These are phyloP conservation scores for Trametopsis cervina DNA, from an alignment of 768 basidiomycete genomes.

Conservation along the genomic window DNA sequence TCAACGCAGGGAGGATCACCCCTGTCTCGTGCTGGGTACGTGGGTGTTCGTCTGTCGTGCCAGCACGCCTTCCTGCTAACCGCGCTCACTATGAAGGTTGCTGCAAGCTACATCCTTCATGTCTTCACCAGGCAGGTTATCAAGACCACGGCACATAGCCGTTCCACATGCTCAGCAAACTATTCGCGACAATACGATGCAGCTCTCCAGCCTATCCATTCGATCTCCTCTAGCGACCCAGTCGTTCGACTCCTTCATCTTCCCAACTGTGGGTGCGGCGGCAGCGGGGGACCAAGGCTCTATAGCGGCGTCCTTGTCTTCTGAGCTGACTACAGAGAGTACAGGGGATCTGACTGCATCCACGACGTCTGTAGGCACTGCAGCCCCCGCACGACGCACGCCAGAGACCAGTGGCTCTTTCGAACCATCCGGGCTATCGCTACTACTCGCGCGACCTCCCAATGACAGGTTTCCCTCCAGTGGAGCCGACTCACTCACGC, in stretches of 20 bases:
- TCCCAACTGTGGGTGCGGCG: slow-evolving; percentile 21
- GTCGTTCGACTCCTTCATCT: slow-evolving; percentile 32
- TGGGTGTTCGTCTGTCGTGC: slow-evolving; percentile 1
- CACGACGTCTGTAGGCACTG: slow-evolving; percentile 14
- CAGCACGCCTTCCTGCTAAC: not conserved
- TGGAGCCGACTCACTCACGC: slow-evolving; percentile 8
- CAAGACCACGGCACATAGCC: slow-evolving; percentile 13
- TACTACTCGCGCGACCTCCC: slow-evolving; percentile 17
- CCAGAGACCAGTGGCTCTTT: slow-evolving; percentile 3
- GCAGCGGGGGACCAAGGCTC: not conserved
- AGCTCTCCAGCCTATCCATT: slow-evolving; percentile 45
- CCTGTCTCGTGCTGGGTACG: slow-evolving; percentile 25
- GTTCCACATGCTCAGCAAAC: slow-evolving; percentile 50
- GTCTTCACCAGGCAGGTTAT: slow-evolving; percentile 21
- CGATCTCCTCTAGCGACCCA: slow-evolving; percentile 17
- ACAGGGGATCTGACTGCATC: slow-evolving; percentile 17
- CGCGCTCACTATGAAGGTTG: slow-evolving; percentile 31
- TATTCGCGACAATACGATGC: slow-evolving; percentile 62
- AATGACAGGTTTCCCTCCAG: slow-evolving; percentile 4
- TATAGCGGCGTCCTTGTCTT: slow-evolving; percentile 12
- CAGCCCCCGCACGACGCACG: slow-evolving; percentile 16
- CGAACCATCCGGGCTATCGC: slow-evolving; percentile 21
- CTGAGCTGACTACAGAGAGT: slow-evolving; percentile 9
- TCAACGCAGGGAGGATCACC: slow-evolving; percentile 17
- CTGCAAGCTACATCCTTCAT: slow-evolving; percentile 48